Base-by-base conservation (phyloP, 2,329 filamentous ascomycete genomes). In the Didymellaceae sp. region DNA sequence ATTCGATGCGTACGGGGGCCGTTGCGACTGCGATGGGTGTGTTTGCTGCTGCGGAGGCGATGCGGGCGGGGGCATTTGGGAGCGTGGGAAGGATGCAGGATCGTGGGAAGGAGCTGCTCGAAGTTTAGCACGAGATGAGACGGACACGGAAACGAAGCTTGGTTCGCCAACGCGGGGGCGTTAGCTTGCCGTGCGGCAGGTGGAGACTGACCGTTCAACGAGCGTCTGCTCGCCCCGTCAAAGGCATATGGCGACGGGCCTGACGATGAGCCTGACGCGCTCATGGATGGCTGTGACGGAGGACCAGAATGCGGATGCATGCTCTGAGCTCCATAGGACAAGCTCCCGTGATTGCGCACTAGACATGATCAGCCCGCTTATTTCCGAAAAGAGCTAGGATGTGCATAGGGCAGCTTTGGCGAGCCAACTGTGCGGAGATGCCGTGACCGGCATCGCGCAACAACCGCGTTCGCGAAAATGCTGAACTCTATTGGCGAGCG, bases 41-140 rank as follows among this genome's bases (percentile, higher is more conserved):
- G 70, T 63, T 42, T 72, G 72, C 58, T 75, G 71, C 43, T 73
- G 72, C 37, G 77, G 74, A 8, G 77, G 73, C 32, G 78, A 76
- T n/a, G 77, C 76, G 14, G 78, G 79, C 4, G 78, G 78, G 21
- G 76, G 77, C 78, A 80, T 80, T 41, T 75, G 75, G 39, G 76
- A 72, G 46, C 74, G 66, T 41, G 70, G 58, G 62, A 75, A 79
- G 20, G 75, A 71, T 18, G 74, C 73, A 50, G 72, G 63, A 14
- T 74, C 71, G 63, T 71, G 70, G 34, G 71, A 62, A 20, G 68
- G 55, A 59, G 68, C 69, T 74, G 54, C 40, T 37, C 38, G 47
- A 62, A 34, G 56, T 55, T 71, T 55, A 71, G 67, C 52, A 57
- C 47, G 44, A 54, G 57, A 58, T 49, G 46, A 54, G 58, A 58